Percentiles rank a stretch among this genome's conserved stretches.
phyloP scores from a whole-genome alignment of 192 early-diverging fungal genomes.

The Piromyces sp. region DNA sequence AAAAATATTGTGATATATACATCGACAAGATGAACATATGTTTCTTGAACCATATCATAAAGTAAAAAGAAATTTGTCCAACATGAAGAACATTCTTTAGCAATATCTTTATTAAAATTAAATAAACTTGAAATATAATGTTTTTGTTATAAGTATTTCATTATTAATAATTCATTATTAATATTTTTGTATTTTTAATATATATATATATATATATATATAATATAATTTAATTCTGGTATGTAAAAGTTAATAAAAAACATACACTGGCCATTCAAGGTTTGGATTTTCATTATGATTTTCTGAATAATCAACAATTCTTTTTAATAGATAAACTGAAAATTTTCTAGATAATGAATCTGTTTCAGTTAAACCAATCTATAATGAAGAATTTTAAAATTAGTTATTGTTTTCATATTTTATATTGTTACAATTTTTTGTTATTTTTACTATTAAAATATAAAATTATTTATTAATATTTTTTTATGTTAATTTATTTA shows the following conservation, averaged over 20 bases:
- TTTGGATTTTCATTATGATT: background rate
- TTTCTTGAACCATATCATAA: constrained; percentile 25
- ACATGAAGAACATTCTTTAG: constrained; percentile 2
- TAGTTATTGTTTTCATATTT: too few relatives aligned
- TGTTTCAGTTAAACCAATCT: background rate
- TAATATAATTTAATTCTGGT: too few relatives aligned
- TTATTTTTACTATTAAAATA: too few relatives aligned
- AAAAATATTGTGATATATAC: background rate
- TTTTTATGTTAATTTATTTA: too few relatives aligned
- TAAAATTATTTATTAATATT: too few relatives aligned
- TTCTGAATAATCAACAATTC: background rate
- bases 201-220: too few relatives aligned
- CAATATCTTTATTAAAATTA: background rate
- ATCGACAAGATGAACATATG: constrained; percentile 18
- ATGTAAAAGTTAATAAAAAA: too few relatives aligned
- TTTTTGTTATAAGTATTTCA: too few relatives aligned
- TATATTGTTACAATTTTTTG: too few relatives aligned
- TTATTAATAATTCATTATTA: too few relatives aligned
- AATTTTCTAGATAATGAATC: background rate
- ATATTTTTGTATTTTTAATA: too few relatives aligned
- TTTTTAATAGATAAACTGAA: background rate
- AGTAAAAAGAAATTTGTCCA: constrained; percentile 31
- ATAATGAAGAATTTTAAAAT: too few relatives aligned
- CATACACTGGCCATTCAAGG: background rate
- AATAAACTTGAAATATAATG: background rate